Conservation (phyloP, 2,329 filamentous ascomycete species). For the Alternaria tenuissima region DNA sequence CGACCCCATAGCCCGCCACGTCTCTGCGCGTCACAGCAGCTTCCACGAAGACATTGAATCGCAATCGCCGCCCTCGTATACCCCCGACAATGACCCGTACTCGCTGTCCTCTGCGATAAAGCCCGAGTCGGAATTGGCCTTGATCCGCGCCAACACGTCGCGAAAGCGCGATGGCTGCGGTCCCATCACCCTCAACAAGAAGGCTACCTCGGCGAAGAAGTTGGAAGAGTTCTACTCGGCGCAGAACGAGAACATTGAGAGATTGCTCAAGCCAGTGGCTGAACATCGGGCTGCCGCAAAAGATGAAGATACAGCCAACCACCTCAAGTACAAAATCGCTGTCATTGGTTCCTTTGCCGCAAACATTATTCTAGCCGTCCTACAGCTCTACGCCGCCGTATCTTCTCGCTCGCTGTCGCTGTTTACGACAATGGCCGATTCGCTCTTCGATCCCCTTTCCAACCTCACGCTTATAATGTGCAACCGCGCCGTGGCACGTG, state of each 20-base stretch:
- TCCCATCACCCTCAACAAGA: constrained; percentile 54
- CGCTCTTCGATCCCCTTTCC: constrained; percentile 89
- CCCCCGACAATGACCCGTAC: constrained; percentile 78
- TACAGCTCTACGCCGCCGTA: constrained; percentile 90
- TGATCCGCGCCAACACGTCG: constrained; percentile 81
- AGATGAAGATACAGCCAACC: constrained; percentile 81
- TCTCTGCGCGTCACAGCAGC: constrained; percentile 22
- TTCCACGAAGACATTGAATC: constrained; percentile 54
- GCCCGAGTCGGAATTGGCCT: constrained; percentile 75
- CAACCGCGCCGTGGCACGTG: constrained; percentile 85
- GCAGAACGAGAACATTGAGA: constrained; percentile 93
- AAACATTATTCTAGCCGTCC: constrained; percentile 77
- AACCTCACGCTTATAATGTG: constrained; percentile 88
- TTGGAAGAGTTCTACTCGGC: constrained; percentile 84
- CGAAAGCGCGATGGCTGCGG: constrained; percentile 71
- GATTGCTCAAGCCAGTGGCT: constrained; percentile 89
- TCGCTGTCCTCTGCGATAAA: constrained; percentile 81
- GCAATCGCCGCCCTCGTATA: constrained; percentile 65
- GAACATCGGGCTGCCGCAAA: constrained; percentile 85
- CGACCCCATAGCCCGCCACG: constrained; percentile 50
- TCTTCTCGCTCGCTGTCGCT: constrained; percentile 90
- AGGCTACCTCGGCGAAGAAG: constrained; percentile 59
- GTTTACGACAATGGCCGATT: constrained; percentile 97
- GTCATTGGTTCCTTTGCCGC: constrained; percentile 75
- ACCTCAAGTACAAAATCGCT: constrained; percentile 76